Conservation (phyloP, 2,329 filamentous ascomycete species). For the Cercospora sojina region DNA sequence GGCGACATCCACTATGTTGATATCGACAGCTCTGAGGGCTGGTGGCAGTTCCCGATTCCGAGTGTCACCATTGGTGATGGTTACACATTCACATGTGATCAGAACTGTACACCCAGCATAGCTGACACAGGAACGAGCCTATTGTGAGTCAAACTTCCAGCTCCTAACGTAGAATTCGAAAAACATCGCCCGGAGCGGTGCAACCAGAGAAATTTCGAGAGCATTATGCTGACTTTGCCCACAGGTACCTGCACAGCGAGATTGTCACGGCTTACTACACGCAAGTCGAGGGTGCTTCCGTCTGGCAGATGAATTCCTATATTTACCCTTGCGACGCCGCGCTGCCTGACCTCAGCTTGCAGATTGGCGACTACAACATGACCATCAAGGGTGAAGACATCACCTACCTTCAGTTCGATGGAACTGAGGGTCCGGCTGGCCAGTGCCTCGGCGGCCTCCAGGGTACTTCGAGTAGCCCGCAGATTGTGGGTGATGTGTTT, state of each 20-base stretch:
- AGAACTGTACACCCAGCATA: constrained; percentile 42
- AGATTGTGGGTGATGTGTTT: constrained; percentile 64
- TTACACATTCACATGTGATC: background rate
- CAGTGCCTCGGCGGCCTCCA: constrained; percentile 70
- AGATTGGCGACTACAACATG: constrained; percentile 53
- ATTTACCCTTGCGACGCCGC: constrained; percentile 45
- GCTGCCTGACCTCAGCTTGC: constrained; percentile 51
- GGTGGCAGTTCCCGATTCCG: constrained; percentile 65
- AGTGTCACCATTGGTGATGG: constrained; percentile 55
- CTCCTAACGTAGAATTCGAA: background rate
- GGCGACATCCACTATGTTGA: constrained; percentile 63
- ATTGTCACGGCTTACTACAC: constrained; percentile 45
- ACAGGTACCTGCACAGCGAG: constrained; percentile 53
- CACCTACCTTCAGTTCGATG: constrained; percentile 52
- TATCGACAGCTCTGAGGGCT: constrained; percentile 62
- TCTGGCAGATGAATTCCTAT: constrained; percentile 45
- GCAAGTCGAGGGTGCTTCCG: constrained; percentile 41
- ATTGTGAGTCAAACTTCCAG: constrained; percentile 36
- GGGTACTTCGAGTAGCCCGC: constrained; percentile 49
- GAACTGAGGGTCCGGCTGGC: constrained; percentile 33
- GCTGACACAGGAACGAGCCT: constrained; percentile 62
- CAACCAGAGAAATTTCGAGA: background rate
- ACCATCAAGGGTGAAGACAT: constrained; percentile 44
- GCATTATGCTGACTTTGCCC: background rate
- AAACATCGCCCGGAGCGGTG: background rate